Conservation (phyloP, 1,139 yeast genomes). For the Hyphopichia buzzinii region DNA sequence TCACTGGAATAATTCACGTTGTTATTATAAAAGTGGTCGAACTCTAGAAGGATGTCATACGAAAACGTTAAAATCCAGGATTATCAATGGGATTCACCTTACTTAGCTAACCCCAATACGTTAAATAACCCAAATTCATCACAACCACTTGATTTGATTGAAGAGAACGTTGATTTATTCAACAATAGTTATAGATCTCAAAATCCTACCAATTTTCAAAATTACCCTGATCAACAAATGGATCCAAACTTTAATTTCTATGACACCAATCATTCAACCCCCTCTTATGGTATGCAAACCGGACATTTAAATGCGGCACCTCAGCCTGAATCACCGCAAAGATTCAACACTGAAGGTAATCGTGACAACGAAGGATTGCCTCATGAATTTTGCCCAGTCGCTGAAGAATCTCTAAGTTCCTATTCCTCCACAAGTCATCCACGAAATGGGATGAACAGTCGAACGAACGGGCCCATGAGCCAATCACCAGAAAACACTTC, state of each 20-base stretch:
- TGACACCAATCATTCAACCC: no score
- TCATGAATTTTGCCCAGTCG: not conserved
- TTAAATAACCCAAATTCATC: not conserved
- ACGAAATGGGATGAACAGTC: no score
- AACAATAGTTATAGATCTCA: constrained; percentile 6
- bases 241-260: no score
- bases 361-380: no score
- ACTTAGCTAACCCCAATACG: not conserved
- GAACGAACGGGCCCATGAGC: not conserved
- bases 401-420: constrained; percentile 11
- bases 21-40: no score
- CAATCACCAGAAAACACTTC: constrained; percentile 1
- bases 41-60: constrained; percentile 1
- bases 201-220: not conserved
- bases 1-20: no score
- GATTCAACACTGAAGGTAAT: no score
- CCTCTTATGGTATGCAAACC: no score
- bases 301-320: no score
- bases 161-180: constrained; percentile 11
- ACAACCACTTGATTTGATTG: constrained; percentile 8
- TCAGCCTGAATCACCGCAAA: no score
- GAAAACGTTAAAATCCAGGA: not conserved
- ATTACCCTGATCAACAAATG: not conserved
- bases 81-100: not conserved
- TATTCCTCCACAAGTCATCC: constrained; percentile 16